phyloP scores from a whole-genome alignment of 192 early-diverging fungal species.

The Cladochytrium replicatum region DNA sequence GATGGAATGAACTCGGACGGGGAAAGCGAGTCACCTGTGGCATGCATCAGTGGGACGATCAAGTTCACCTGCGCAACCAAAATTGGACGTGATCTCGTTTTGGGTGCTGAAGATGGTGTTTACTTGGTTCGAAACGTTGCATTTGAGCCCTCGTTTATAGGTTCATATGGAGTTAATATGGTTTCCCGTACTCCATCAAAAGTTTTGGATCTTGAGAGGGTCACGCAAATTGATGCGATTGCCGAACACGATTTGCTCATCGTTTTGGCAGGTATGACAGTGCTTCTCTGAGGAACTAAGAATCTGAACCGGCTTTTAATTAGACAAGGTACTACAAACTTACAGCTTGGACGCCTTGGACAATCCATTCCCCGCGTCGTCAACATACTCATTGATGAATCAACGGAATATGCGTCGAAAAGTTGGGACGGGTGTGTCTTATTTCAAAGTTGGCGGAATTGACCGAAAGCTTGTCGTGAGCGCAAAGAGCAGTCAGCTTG shows the following conservation, averaged over 20 bases:
- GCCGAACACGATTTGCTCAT: slow-evolving; percentile 70
- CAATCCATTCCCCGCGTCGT: slow-evolving; percentile 1
- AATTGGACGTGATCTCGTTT: slow-evolving; percentile 51
- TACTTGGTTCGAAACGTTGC: slow-evolving; percentile 50
- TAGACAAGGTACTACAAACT: slow-evolving; percentile 28
- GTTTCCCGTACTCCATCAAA: too few relatives aligned
- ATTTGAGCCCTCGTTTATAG: slow-evolving; percentile 20
- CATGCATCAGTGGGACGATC: neutral
- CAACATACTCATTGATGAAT: slow-evolving; percentile 4
- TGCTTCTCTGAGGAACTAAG: too few relatives aligned
- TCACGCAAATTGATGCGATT: slow-evolving; percentile 80
- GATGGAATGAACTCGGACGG: too few relatives aligned
- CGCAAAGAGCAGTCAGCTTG: slow-evolving; percentile 62
- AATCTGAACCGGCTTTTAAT: neutral
- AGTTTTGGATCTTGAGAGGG: slow-evolving; percentile 59
- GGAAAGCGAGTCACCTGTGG: too few relatives aligned
- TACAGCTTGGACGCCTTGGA: slow-evolving; percentile 16
- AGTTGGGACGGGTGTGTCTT: slow-evolving; percentile 54
- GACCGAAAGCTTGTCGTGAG: slow-evolving; percentile 55
- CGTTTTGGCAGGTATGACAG: slow-evolving; percentile 73
- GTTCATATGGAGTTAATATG: too few relatives aligned
- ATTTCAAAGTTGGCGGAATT: slow-evolving; percentile 61
- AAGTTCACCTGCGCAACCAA: slow-evolving; percentile 46
- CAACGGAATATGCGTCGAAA: slow-evolving; percentile 31
- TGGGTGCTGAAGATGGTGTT: slow-evolving; percentile 81